These are phyloP conservation scores for Cladorrhinum sp. DNA, from an alignment of 2,329 filamentous ascomycete species.

Conservation along the genomic window DNA sequence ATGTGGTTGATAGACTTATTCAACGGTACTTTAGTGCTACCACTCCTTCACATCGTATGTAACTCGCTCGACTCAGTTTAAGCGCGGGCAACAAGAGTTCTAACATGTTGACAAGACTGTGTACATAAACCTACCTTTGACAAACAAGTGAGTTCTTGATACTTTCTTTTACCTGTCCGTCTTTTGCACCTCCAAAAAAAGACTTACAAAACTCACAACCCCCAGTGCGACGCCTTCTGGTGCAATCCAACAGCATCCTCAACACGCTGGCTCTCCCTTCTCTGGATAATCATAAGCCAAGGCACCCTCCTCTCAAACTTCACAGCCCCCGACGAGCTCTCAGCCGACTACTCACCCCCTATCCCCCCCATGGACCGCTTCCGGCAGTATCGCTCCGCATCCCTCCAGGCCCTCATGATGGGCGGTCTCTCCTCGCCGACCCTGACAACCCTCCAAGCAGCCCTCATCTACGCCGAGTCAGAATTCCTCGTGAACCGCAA, in stretches of 20 bases:
- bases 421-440: constrained; percentile 51
- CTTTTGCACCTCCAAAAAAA: not conserved
- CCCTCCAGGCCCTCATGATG: constrained; percentile 50
- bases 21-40: constrained; percentile 53
- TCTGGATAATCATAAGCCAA: constrained; percentile 47
- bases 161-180: not conserved
- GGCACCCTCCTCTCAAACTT: constrained; percentile 46
- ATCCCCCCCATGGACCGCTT: constrained; percentile 44
- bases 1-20: constrained; percentile 48
- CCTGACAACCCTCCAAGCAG: constrained; percentile 46
- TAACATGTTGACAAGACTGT: constrained; percentile 39
- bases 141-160: constrained; percentile 37
- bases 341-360: constrained; percentile 42
- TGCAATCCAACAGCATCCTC: constrained; percentile 38
- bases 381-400: constrained; percentile 46
- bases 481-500: constrained; percentile 52
- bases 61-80: not conserved
- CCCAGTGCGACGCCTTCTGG: constrained; percentile 50
- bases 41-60: constrained; percentile 50
- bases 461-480: constrained; percentile 51
- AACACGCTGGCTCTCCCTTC: constrained; percentile 48
- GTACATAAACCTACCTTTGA: constrained; percentile 53
- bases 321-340: constrained; percentile 43
- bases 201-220: not conserved
- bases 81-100: not conserved